Percentiles rank a stretch among this genome's conserved stretches.
phyloP scores from a whole-genome alignment of 768 basidiomycete genomes.

The Boletus rufocinnamomeus region DNA sequence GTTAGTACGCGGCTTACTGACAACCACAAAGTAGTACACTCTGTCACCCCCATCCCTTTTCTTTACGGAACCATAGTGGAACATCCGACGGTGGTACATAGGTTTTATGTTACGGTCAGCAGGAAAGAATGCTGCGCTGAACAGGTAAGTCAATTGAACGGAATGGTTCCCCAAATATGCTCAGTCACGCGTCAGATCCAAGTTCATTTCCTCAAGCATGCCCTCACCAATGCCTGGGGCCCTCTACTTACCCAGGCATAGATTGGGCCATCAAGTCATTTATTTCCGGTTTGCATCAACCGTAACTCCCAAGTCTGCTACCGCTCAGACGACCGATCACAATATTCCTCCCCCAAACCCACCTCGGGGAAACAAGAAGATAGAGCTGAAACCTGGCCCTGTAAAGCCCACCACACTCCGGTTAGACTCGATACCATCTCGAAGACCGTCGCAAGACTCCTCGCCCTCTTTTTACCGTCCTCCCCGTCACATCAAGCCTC shows the following conservation, averaged over 20 bases:
- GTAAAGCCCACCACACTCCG: slow-evolving; percentile 44
- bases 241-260: slow-evolving; percentile 4
- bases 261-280: slow-evolving; percentile 3
- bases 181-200: slow-evolving; percentile 22
- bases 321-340: slow-evolving; percentile 22
- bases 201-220: slow-evolving; percentile 11
- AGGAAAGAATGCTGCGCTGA: slow-evolving; percentile 40
- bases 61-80: slow-evolving; percentile 12
- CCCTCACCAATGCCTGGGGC: background rate
- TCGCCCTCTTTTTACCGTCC: slow-evolving; percentile 29
- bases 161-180: background rate
- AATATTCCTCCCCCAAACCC: slow-evolving; percentile 28
- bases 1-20: background rate
- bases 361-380: slow-evolving; percentile 44
- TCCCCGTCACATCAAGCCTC: slow-evolving; percentile 27
- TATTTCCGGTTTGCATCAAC: slow-evolving; percentile 31
- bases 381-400: slow-evolving; percentile 67
- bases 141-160: slow-evolving; percentile 34
- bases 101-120: slow-evolving; percentile 43
- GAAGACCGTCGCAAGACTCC: slow-evolving; percentile 27
- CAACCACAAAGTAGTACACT: background rate
- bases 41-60: background rate
- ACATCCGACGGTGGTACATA: slow-evolving; percentile 9
- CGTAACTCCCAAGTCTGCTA: slow-evolving; percentile 29
- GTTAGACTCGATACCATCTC: slow-evolving; percentile 20